phyloP scores from a whole-genome alignment of 116 monocot genomes.

The Iris pallida region DNA sequence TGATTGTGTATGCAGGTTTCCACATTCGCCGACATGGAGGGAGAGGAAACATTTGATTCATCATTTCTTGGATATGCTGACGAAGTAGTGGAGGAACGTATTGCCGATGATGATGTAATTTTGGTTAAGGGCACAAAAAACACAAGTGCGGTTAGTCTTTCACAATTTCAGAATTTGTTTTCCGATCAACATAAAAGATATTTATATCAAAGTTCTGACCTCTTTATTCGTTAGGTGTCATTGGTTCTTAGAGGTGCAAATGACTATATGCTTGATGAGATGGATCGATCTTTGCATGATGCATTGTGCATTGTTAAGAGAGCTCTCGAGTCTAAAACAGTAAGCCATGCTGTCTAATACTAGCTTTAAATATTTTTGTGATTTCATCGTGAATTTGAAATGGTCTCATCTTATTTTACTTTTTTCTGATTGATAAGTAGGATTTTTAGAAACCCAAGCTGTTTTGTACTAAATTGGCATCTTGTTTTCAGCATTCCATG shows the following conservation, averaged over 20 bases:
- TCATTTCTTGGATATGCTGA: conserved; percentile 73
- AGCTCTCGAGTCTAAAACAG: conserved; percentile 77
- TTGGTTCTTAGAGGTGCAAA: conserved; percentile 84
- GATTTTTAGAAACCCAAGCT: no score
- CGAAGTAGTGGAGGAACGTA: conserved; percentile 82
- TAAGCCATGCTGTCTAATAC: conserved; percentile 17
- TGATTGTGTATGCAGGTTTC: conserved; percentile 38
- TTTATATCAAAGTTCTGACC: neutral
- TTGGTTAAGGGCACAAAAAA: conserved; percentile 80
- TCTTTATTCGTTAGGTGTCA: conserved; percentile 26
- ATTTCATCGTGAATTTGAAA: no score
- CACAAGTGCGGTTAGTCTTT: conserved; percentile 63
- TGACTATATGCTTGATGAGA: conserved; percentile 92
- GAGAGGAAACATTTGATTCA: conserved; percentile 88
- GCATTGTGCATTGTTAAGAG: conserved; percentile 85
- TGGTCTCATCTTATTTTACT: no score
- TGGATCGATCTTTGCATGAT: conserved; percentile 88
- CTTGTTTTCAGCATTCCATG: no score
- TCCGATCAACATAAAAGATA: neutral
- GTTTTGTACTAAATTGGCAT: no score
- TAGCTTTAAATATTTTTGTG: no score
- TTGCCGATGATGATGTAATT: conserved; percentile 88
- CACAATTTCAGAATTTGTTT: neutral
- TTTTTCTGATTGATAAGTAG: no score
- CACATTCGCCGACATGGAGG: conserved; percentile 97